Conservation (phyloP, 73 alveolate genomes). For the Symbiodinium pilosum region DNA sequence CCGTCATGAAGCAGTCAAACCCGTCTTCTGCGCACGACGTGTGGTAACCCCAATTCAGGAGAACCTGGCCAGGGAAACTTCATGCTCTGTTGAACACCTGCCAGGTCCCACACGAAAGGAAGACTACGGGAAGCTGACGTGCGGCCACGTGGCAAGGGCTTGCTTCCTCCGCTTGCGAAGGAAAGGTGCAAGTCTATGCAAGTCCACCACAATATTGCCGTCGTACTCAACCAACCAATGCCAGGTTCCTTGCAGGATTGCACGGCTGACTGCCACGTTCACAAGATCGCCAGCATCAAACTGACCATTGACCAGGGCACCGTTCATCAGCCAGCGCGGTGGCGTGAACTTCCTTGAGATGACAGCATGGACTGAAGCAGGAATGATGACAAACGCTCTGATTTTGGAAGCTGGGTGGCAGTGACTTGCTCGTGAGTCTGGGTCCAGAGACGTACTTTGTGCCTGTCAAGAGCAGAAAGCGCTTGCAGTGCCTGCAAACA, state of each 20-base stretch:
- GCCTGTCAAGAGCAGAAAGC: not conserved
- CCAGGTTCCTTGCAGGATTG: constrained; percentile 31
- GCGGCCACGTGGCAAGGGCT: not conserved
- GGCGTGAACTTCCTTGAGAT: constrained; percentile 78
- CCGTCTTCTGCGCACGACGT: constrained; percentile 61
- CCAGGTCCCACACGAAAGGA: not conserved
- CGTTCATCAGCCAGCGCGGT: constrained; percentile 64
- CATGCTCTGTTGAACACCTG: too few relatives aligned
- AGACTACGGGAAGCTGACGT: not conserved
- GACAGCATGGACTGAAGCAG: not conserved
- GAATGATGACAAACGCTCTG: too few relatives aligned
- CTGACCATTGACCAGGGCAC: not conserved
- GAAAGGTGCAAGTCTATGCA: constrained; percentile 34
- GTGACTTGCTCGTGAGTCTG: constrained; percentile 78
- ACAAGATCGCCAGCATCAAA: not conserved
- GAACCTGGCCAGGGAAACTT: not conserved
- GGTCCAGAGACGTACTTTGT: constrained; percentile 39
- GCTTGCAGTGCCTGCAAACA: too few relatives aligned
- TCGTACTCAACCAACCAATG: constrained; percentile 86
- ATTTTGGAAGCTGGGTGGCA: constrained; percentile 2
- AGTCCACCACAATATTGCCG: constrained; percentile 58
- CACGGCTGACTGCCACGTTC: not conserved
- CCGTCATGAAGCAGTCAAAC: constrained; percentile 67
- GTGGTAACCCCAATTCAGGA: constrained; percentile 91
- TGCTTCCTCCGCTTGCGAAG: not conserved